Evolutionary conservation across 176 grass and related monocot genomes (phyloP).

Genomic region (Oryza nivara): DNA sequence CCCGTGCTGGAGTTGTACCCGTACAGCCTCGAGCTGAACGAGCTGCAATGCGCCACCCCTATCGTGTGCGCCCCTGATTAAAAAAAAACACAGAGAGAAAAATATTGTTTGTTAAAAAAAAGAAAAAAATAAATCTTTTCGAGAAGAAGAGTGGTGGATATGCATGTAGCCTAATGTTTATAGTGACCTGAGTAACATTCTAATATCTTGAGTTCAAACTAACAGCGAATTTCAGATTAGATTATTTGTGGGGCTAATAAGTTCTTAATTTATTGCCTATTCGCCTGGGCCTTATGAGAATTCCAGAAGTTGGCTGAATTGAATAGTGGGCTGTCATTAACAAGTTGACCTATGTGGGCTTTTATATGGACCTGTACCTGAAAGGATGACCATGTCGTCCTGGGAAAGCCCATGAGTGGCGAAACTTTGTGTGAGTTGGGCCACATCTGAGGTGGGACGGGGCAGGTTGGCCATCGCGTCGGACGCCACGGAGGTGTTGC

Average conservation of each 20-base stretch:
- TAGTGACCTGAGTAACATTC: too few species aligned
- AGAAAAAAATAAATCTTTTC: too few species aligned
- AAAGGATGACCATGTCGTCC: constrained; percentile 68
- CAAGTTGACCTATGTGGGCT: background rate
- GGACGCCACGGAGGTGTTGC: constrained; percentile 43
- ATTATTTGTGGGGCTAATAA: too few species aligned
- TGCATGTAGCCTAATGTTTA: too few species aligned
- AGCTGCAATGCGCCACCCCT: constrained; percentile 58
- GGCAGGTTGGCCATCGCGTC: constrained; percentile 51
- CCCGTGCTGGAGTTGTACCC: constrained; percentile 38
- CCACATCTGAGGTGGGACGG: constrained; percentile 26
- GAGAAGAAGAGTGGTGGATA: too few species aligned
- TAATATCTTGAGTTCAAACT: too few species aligned
- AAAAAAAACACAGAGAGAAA: too few species aligned
- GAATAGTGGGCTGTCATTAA: background rate
- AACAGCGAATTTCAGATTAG: too few species aligned
- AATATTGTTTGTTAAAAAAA: too few species aligned
- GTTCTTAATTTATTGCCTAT: too few species aligned
- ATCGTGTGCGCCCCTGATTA: constrained; percentile 60
- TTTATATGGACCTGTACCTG: constrained; percentile 37
- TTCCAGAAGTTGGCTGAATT: background rate
- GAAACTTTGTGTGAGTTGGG: constrained; percentile 44
- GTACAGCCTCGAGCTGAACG: constrained; percentile 55
- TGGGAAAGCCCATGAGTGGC: constrained; percentile 55
- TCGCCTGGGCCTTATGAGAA: too few species aligned